Conservation (phyloP, 2,329 filamentous ascomycete genomes). For the Mariannaea sp. region DNA sequence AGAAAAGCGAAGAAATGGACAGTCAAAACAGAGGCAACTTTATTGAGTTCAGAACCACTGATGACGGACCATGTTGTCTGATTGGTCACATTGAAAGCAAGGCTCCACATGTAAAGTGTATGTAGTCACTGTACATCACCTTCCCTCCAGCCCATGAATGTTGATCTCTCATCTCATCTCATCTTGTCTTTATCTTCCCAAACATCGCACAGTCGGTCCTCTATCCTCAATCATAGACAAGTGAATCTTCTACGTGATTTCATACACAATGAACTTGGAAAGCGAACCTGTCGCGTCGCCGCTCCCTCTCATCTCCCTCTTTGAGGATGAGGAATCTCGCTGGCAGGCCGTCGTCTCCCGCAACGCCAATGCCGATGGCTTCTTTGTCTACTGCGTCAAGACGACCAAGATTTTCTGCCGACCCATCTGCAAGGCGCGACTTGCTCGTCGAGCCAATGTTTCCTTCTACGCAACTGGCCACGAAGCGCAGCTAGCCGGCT, state of each 20-base stretch:
- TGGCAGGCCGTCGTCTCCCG: conserved; percentile 46
- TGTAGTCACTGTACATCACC: background rate
- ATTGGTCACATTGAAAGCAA: conserved; percentile 44
- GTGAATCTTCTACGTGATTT: background rate
- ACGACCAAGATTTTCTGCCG: conserved; percentile 62
- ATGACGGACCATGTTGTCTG: background rate
- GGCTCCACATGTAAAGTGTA: conserved; percentile 22
- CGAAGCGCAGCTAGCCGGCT: conserved; percentile 55
- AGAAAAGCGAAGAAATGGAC: no score
- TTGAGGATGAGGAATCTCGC: conserved; percentile 40
- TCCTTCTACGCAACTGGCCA: conserved; percentile 54
- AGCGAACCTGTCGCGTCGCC: background rate
- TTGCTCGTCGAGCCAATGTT: conserved; percentile 65
- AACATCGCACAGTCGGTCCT: no score
- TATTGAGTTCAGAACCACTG: background rate
- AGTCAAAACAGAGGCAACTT: background rate
- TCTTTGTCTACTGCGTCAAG: conserved; percentile 51
- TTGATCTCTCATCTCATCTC: background rate
- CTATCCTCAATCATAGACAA: no score
- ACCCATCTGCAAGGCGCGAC: conserved; percentile 63
- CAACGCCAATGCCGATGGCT: conserved; percentile 44
- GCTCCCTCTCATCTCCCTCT: conserved; percentile 19
- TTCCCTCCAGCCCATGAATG: background rate
- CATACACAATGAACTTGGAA: background rate
- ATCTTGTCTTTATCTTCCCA: no score